Base-by-base conservation (phyloP, 1,284 basidiomycete species). In the Rhodofomes roseus region DNA sequence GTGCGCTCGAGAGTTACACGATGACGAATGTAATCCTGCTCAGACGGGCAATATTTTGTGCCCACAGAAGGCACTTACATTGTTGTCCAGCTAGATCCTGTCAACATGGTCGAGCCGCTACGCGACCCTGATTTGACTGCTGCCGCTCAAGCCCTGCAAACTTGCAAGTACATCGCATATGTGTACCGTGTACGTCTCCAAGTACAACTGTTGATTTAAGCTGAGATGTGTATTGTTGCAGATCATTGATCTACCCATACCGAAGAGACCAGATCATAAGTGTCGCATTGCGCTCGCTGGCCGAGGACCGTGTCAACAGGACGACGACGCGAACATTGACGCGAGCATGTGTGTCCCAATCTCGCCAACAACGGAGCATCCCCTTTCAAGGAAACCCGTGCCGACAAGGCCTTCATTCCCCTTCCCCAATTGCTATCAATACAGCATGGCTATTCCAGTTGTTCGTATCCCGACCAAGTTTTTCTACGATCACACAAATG, bases 371-470 rank as follows among this genome's bases (percentile, higher is more conserved):
- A 55, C 54, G 37, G 40, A 55, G 4, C 54, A 55, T 23, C 54
- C 54, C 18, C 27, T 43, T 9, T 25, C 31, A 6, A 7, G 54
- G 9, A 22, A 44, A 14, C 37, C 37, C 5, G 7, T 39, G 4
- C 37, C 4, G 8, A 43, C 55, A 1, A 22, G 2, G 18, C 41
- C 43, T 5, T 20, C 41, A 18, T 56, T 56, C 22, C 55, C 55
- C 4, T 56, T 56, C 44, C 4, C 27, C 4, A 16, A 23, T n/a
- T 56, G 55, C 23, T 56, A 56, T 29, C 55, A 56, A 20, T 56
- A 56, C 25, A 34, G 29, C 2, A 22, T 36, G 34, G 23, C 46
- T 1, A 22, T 22, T 1, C 12, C 43, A 2, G 20, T 23, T 9
- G 44, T 56, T 8, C 55, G 55, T 23, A 37, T 56, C 29, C 43